Evolutionary conservation across 257 asterid species (phyloP).

Genomic region (Lavandula angustifolia): DNA sequence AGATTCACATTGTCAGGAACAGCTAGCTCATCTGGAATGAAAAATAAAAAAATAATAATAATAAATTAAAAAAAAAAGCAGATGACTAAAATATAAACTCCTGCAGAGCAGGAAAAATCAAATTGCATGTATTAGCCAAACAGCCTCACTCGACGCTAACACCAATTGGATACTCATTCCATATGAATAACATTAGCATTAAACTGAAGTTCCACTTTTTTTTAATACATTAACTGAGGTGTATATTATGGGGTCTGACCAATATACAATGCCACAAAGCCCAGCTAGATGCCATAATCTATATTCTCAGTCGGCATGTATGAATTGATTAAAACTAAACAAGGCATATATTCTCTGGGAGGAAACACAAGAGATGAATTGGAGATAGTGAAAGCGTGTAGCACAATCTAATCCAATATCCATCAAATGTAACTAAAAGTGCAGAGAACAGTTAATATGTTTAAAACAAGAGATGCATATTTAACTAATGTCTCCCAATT

Average conservation of each 20-base stretch:
- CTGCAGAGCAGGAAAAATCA: not conserved
- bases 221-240: not conserved
- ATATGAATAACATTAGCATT: slow-evolving; percentile 1
- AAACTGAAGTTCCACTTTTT: not conserved
- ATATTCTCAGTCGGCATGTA: not conserved
- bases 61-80: too few relatives aligned
- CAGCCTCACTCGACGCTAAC: slow-evolving; percentile 15
- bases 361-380: not conserved
- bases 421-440: slow-evolving; percentile 13
- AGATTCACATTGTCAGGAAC: slow-evolving; percentile 7
- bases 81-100: not conserved
- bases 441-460: slow-evolving; percentile 13
- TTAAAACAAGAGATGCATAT: slow-evolving; percentile 22
- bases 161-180: not conserved
- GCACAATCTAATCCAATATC: slow-evolving; percentile 12
- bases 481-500: slow-evolving; percentile 2
- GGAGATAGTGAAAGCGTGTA: slow-evolving; percentile 4
- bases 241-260: not conserved
- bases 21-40: not conserved
- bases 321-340: not conserved
- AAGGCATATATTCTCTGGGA: not conserved
- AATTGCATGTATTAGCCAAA: slow-evolving; percentile 12
- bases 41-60: not conserved
- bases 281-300: not conserved
- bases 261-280: not conserved